Evolutionary conservation across 2,329 filamentous ascomycete genomes (phyloP).

Genomic region (Hypoxylon sp.): DNA sequence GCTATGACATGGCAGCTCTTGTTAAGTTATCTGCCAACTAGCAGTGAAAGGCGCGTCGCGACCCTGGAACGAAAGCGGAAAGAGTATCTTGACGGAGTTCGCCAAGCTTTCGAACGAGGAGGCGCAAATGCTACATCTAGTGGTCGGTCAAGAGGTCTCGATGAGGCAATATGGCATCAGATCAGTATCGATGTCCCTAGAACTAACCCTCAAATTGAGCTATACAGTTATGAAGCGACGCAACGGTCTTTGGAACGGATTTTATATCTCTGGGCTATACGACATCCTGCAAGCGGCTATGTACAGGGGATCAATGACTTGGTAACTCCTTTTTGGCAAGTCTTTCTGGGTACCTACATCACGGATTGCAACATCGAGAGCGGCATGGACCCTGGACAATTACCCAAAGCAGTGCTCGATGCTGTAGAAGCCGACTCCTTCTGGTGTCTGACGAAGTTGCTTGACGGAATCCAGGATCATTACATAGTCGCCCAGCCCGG

Average conservation of each 20-base stretch:
- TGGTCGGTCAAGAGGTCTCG: conserved; percentile 75
- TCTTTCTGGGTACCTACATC: conserved; percentile 94
- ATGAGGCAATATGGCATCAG: conserved; percentile 99
- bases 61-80: conserved; percentile 94
- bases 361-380: conserved; percentile 92
- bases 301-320: conserved; percentile 99
- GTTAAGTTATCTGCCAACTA: conserved; percentile 95
- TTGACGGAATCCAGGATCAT: conserved; percentile 99
- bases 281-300: conserved; percentile 96
- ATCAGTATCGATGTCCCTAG: conserved; percentile 98
- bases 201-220: conserved; percentile 93
- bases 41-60: conserved; percentile 89
- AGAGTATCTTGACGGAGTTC: conserved; percentile 94
- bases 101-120: conserved; percentile 76
- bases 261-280: conserved; percentile 96
- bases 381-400: conserved; percentile 95
- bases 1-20: conserved; percentile 99
- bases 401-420: conserved; percentile 90
- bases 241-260: conserved; percentile 95
- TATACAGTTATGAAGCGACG: conserved; percentile 96
- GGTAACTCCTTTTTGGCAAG: conserved; percentile 97
- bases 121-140: conserved; percentile 60
- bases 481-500: conserved; percentile 98
- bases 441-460: conserved; percentile 96
- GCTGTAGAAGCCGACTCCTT: conserved; percentile 98